Evolutionary conservation across 2,329 filamentous ascomycete species (phyloP), one percentile per base, ranked within the genome.

Genomic region (Trichoderma oligosporum): DNA sequence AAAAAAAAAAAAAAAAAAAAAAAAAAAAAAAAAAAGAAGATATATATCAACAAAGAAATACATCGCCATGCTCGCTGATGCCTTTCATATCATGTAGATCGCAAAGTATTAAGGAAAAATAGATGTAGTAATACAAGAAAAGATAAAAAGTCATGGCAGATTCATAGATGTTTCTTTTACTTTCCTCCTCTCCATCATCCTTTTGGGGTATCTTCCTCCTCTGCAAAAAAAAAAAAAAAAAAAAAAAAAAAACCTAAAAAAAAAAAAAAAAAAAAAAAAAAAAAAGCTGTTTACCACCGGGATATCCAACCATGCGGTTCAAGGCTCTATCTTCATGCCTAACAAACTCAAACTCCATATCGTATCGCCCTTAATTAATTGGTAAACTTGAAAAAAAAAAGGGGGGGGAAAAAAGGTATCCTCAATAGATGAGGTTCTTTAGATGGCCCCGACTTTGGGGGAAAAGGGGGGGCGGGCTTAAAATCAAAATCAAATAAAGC

Each of bases 201-300:
- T 31, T 36, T 25, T 29, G 51, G 47, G 52, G 52, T 55, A 55
- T 55, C 51, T 29, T 54, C 52, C 33, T 55, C 41, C 39, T 38
- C 29, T 46, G 12, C 16, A 41, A n/a, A n/a, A n/a, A n/a, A n/a
- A n/a, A n/a, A n/a, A n/a, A n/a, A n/a, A n/a, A n/a, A n/a, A n/a
- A n/a, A n/a, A n/a, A n/a, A n/a, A n/a, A n/a, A n/a, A n/a, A n/a
- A n/a, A n/a, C n/a, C n/a, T n/a, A n/a, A n/a, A n/a, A n/a, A n/a
- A n/a, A n/a, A n/a, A n/a, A n/a, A n/a, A n/a, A n/a, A n/a, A n/a
- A n/a, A n/a, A n/a, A n/a, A n/a, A n/a, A n/a, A n/a, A n/a, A n/a
- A n/a, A n/a, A n/a, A 27, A 51, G 49, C 39, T 39, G 31, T 44
- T 16, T 54, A 39, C 49, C 39, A 29, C 31, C 25, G 12, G 24